Conservation (phyloP, 257 asterid species). For the Ehretia macrophylla region DNA sequence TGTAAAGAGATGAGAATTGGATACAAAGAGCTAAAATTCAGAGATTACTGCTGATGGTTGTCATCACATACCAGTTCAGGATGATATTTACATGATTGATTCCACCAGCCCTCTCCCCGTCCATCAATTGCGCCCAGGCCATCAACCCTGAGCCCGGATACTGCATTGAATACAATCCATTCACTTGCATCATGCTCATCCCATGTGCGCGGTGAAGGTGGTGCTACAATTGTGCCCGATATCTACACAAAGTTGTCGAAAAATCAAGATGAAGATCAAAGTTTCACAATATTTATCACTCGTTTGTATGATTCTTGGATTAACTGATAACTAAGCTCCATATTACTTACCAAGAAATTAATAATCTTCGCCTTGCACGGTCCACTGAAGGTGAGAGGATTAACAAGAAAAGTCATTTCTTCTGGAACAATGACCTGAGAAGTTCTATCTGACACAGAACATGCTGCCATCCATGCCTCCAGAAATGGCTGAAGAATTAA, state of each 20-base stretch:
- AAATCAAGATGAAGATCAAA: background rate
- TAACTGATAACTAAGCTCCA: background rate
- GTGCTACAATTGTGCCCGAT: conserved; percentile 55
- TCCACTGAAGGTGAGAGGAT: conserved; percentile 47
- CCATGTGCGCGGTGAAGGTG: conserved; percentile 46
- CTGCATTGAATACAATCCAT: conserved; percentile 48
- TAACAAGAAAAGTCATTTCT: conserved; percentile 35
- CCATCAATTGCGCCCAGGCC: conserved; percentile 61
- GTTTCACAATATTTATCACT: background rate
- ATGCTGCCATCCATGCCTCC: conserved; percentile 67
- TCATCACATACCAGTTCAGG: conserved; percentile 34
- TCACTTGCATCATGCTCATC: conserved; percentile 36
- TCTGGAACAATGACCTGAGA: conserved; percentile 49
- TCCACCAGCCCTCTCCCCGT: conserved; percentile 66
- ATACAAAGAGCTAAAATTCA: background rate
- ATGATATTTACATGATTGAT: conserved; percentile 62
- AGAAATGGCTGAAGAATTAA: conserved; percentile 42
- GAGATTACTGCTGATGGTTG: background rate
- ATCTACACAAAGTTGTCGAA: conserved; percentile 21
- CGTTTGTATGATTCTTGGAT: background rate
- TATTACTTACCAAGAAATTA: conserved; percentile 35
- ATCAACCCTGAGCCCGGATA: conserved; percentile 45
- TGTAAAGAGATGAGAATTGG: background rate
- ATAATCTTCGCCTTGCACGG: conserved; percentile 50
- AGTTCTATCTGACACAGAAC: conserved; percentile 30